phyloP scores from a whole-genome alignment of 2,329 filamentous ascomycete genomes.

The Rhynchosporium secalis region DNA sequence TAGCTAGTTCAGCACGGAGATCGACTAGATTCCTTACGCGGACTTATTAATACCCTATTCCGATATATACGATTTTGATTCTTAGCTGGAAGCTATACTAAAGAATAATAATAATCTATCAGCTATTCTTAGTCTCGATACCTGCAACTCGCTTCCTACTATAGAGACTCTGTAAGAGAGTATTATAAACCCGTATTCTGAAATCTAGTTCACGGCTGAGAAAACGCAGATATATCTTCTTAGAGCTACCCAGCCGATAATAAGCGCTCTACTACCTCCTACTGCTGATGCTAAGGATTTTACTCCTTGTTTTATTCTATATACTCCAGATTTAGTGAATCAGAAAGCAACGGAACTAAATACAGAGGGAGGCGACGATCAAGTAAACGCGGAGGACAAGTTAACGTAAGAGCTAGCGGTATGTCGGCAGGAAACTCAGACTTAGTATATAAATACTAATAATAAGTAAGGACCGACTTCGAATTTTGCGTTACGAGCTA shows the following conservation, averaged over 20 bases:
- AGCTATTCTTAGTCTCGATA: conserved; percentile 1
- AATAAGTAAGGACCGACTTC: conserved; percentile 4
- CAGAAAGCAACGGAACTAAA: conserved; percentile 4
- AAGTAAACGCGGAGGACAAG: not conserved
- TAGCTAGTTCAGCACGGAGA: conserved; percentile 9
- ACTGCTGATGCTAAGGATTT: not conserved
- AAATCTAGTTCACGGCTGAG: conserved; percentile 1
- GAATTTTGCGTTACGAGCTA: conserved; percentile 11
- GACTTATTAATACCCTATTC: not conserved
- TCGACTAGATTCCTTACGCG: conserved; percentile 4
- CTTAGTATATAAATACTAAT: conserved; percentile 1
- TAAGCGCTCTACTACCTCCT: not conserved
- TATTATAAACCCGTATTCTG: conserved; percentile 1
- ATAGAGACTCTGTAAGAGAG: conserved; percentile 2
- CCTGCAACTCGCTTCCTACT: conserved; percentile 8
- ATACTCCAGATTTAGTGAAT: not conserved
- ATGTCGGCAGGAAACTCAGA: conserved; percentile 1
- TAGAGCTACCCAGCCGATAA: conserved; percentile 6
- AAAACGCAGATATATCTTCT: not conserved
- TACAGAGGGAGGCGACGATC: not conserved
- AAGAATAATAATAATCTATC: conserved; percentile 7
- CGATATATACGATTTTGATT: too few relatives aligned
- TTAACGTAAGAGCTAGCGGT: not conserved
- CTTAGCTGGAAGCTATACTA: not conserved
- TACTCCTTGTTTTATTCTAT: not conserved